phyloP scores from a whole-genome alignment of 139 green algal species.

The Micractinium conductrix region DNA sequence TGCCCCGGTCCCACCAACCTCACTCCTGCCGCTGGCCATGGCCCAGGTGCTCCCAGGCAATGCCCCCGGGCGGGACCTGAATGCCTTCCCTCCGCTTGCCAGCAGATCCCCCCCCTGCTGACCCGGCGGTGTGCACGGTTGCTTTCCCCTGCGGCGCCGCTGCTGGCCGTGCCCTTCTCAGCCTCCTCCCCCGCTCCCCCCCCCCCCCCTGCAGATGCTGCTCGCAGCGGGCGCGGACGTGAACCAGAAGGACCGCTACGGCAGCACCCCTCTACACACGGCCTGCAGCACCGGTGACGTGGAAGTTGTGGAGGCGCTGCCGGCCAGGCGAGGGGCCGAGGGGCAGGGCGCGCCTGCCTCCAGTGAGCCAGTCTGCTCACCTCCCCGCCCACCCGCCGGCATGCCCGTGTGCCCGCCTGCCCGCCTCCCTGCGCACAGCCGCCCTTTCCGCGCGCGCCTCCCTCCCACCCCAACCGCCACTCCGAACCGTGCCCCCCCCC shows the following conservation, averaged over 20 bases:
- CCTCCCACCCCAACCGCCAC: no score
- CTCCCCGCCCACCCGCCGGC: no score
- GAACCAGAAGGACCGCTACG: not conserved
- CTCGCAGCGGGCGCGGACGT: not conserved
- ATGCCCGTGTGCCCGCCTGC: no score
- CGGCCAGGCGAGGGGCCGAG: not conserved
- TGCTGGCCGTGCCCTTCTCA: not conserved
- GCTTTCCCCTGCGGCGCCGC: not conserved
- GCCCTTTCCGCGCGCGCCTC: no score
- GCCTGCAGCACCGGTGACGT: not conserved
- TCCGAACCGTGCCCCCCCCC: not conserved
- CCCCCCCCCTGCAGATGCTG: not conserved
- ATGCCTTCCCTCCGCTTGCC: not conserved
- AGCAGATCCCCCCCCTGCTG: no score
- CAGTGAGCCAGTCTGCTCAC: no score
- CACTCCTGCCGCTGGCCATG: no score
- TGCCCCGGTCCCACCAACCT: no score
- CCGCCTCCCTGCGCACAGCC: no score
- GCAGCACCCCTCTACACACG: not conserved
- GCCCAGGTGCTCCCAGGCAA: not conserved
- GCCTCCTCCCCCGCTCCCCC: no score
- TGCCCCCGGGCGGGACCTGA: not conserved
- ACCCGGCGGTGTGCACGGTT: not conserved
- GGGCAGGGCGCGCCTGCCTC: no score
- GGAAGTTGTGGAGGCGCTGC: not conserved